phyloP scores from a whole-genome alignment of 78 protist species.

The Dictyostelium capitatum region DNA sequence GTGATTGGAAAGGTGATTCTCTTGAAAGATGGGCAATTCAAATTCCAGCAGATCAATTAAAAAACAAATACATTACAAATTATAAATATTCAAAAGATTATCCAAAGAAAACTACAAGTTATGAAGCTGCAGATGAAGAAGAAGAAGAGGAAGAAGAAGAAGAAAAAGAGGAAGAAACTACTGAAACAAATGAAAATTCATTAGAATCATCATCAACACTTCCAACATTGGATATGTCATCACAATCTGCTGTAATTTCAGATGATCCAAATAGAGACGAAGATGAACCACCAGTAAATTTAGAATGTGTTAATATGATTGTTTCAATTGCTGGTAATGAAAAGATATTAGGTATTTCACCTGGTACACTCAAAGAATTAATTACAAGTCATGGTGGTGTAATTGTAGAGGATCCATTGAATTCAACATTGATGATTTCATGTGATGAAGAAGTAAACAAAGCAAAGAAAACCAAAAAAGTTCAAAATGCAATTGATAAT shows the following conservation, averaged over 20 bases:
- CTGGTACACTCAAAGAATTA: slow-evolving; percentile 5
- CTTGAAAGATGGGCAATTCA: slow-evolving; percentile 17
- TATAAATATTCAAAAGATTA: slow-evolving; percentile 49
- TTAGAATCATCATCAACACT: neutral
- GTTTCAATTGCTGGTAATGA: slow-evolving; percentile 63
- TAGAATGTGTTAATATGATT: slow-evolving; percentile 61
- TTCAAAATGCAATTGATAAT: slow-evolving; percentile 53
- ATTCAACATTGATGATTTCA: slow-evolving; percentile 59
- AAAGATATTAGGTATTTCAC: slow-evolving; percentile 32
- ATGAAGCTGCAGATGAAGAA: neutral
- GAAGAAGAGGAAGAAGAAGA: slow-evolving; percentile 75
- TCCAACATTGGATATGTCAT: neutral
- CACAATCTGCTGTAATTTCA: neutral
- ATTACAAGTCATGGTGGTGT: slow-evolving; percentile 74
- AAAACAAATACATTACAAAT: neutral
- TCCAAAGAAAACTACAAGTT: slow-evolving; percentile 29
- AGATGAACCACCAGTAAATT: slow-evolving; percentile 61
- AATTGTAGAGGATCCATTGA: slow-evolving; percentile 22
- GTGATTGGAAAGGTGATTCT: slow-evolving; percentile 37
- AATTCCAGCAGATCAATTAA: slow-evolving; percentile 24
- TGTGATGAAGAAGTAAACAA: slow-evolving; percentile 35
- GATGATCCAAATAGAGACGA: slow-evolving; percentile 47
- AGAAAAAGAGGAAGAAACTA: slow-evolving; percentile 2
- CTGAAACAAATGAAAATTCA: neutral
- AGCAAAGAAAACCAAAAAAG: slow-evolving; percentile 32